Conservation (phyloP, 2,329 filamentous ascomycete species). For the Neofusicoccum laricinum region DNA sequence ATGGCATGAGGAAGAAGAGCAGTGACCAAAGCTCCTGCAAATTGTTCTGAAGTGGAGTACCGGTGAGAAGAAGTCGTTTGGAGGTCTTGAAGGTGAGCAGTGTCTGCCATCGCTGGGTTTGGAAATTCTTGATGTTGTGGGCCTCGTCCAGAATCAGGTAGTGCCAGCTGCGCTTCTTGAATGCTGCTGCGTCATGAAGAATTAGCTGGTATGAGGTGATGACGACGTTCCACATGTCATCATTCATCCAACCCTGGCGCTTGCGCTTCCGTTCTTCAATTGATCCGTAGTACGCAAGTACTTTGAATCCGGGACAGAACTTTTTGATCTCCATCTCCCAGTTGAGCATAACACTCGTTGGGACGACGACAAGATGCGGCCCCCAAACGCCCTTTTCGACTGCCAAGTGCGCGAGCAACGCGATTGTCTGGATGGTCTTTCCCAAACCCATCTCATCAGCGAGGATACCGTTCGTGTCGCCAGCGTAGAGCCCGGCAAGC, state of each 20-base stretch:
- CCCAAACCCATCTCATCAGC: constrained; percentile 98
- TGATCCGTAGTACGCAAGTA: constrained; percentile 92
- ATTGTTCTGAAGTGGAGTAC: constrained; percentile 95
- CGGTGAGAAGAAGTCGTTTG: constrained; percentile 81
- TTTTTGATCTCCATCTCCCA: constrained; percentile 99
- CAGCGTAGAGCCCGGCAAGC: constrained; percentile 88
- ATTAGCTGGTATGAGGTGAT: constrained; percentile 98
- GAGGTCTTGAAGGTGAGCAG: constrained; percentile 90
- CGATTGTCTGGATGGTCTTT: constrained; percentile 97
- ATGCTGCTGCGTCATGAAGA: constrained; percentile 87
- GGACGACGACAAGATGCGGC: constrained; percentile 91
- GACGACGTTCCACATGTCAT: constrained; percentile 90
- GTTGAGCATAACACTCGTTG: constrained; percentile 97
- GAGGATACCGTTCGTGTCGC: constrained; percentile 91
- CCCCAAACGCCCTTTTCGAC: constrained; percentile 92
- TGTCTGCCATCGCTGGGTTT: constrained; percentile 94
- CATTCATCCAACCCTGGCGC: constrained; percentile 87
- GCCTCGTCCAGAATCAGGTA: constrained; percentile 98
- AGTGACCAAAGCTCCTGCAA: constrained; percentile 95
- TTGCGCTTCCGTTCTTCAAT: constrained; percentile 90
- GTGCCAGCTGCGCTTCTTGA: constrained; percentile 91
- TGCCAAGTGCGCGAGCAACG: constrained; percentile 86
- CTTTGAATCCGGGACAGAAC: constrained; percentile 96
- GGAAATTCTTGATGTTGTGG: constrained; percentile 99
- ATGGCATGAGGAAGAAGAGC: constrained; percentile 93